phyloP scores from a whole-genome alignment of 805 yeast genomes.

The Kluyveromyces siamensis region DNA sequence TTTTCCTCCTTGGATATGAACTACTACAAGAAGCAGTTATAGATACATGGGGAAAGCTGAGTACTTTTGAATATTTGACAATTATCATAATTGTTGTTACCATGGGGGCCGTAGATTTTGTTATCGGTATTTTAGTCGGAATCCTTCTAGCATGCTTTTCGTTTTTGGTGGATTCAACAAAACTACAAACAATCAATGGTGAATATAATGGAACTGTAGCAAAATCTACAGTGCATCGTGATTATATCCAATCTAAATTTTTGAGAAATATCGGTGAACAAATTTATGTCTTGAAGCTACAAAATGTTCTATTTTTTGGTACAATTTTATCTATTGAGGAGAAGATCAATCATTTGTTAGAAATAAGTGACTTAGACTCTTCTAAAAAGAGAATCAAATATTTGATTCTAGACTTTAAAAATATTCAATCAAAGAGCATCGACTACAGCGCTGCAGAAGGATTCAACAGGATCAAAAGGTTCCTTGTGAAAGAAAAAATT shows the following conservation, averaged over 20 bases:
- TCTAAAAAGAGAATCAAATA: constrained; percentile 59
- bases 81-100: constrained; percentile 79
- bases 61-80: constrained; percentile 73
- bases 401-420: constrained; percentile 74
- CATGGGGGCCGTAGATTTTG: constrained; percentile 96
- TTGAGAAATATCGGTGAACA: constrained; percentile 82
- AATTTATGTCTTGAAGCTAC: constrained; percentile 75
- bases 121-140: constrained; percentile 84
- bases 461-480: constrained; percentile 74
- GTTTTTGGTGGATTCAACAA: constrained; percentile 89
- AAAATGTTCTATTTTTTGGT: constrained; percentile 89
- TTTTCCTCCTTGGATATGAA: constrained; percentile 86
- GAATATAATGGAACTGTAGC: constrained; percentile 83
- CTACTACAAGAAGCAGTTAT: constrained; percentile 74
- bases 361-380: constrained; percentile 33
- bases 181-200: constrained; percentile 71
- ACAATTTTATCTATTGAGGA: constrained; percentile 88
- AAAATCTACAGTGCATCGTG: constrained; percentile 85
- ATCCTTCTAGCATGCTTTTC: constrained; percentile 85
- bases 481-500: constrained; percentile 59
- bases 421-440: constrained; percentile 58
- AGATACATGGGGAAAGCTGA: constrained; percentile 74
- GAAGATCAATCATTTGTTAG: constrained; percentile 57
- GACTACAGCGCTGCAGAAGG: constrained; percentile 97
- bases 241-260: constrained; percentile 80